Evolutionary conservation across 257 asterid species (phyloP).

Genomic region (Penstemon eatonii): DNA sequence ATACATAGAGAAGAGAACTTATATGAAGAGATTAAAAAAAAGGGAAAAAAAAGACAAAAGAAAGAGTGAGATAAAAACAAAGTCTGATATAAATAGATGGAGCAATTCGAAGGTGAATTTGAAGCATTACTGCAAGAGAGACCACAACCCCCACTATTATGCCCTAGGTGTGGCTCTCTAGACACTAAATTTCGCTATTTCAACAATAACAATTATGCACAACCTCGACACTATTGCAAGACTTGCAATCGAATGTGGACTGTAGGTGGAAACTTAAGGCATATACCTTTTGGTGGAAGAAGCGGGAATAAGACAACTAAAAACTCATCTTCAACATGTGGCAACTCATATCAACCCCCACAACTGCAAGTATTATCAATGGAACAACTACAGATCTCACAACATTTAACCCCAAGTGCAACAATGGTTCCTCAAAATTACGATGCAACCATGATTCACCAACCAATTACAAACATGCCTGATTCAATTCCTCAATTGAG

Average conservation of each 20-base stretch:
- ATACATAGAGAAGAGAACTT: too few species aligned
- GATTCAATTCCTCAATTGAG: conserved; percentile 6
- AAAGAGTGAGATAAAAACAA: not conserved
- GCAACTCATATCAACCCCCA: conserved; percentile 21
- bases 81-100: conserved; percentile 17
- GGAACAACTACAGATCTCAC: not conserved
- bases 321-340: conserved; percentile 32
- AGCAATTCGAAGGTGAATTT: conserved; percentile 17
- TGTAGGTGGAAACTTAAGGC: conserved; percentile 43
- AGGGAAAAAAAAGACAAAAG: not conserved
- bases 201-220: conserved; percentile 39
- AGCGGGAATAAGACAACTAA: conserved; percentile 26
- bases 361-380: conserved; percentile 7
- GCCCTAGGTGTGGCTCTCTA: conserved; percentile 39
- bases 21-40: too few species aligned
- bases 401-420: not conserved
- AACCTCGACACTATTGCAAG: conserved; percentile 43
- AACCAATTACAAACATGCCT: conserved; percentile 22
- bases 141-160: conserved; percentile 25
- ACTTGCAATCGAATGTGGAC: conserved; percentile 46
- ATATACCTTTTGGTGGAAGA: conserved; percentile 39
- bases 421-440: conserved; percentile 28
- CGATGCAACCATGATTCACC: conserved; percentile 17
- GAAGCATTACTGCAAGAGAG: conserved; percentile 28
- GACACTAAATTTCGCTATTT: conserved; percentile 39